Conservation (phyloP, 2,329 filamentous ascomycete species). For the Neonectria sp. region DNA sequence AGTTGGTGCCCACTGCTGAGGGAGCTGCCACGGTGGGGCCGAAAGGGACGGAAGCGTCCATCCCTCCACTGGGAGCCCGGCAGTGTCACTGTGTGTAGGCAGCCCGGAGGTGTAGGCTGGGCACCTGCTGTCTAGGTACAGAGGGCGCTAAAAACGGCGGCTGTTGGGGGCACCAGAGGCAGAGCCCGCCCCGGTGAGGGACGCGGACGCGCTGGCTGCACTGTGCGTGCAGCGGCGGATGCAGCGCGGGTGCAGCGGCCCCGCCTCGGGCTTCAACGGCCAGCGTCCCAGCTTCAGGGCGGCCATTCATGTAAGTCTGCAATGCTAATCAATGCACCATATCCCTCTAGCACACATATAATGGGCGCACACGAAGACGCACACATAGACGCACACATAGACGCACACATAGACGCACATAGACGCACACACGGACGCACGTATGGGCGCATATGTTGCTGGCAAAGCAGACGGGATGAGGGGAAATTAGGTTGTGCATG, state of each 20-base stretch:
- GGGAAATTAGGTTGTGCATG: conserved; percentile 21
- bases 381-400: background rate
- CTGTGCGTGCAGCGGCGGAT: background rate
- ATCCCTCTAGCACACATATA: background rate
- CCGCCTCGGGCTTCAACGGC: conserved; percentile 6
- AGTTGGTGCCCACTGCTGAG: background rate
- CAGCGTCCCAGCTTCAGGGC: background rate
- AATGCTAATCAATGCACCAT: background rate
- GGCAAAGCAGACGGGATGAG: conserved; percentile 12
- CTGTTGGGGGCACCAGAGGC: background rate
- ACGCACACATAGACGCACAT: conserved; percentile 6
- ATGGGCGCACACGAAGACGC: background rate
- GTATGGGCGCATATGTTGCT: conserved; percentile 9
- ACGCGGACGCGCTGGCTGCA: background rate
- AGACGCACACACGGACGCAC: conserved; percentile 1
- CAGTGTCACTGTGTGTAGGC: background rate
- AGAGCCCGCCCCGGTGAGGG: background rate
- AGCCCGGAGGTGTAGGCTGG: background rate
- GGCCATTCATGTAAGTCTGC: conserved; percentile 9
- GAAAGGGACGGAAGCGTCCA: background rate
- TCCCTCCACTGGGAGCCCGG: background rate
- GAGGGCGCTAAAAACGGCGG: background rate
- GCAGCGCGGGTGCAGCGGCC: conserved; percentile 11
- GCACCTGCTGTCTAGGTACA: background rate
- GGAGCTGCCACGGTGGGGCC: background rate